Percentiles rank a stretch among this genome's conserved stretches.
These are phyloP conservation scores for Globisporangium echinulatum DNA, from an alignment of 352 stramenopile genomes.

Conservation along the genomic window DNA sequence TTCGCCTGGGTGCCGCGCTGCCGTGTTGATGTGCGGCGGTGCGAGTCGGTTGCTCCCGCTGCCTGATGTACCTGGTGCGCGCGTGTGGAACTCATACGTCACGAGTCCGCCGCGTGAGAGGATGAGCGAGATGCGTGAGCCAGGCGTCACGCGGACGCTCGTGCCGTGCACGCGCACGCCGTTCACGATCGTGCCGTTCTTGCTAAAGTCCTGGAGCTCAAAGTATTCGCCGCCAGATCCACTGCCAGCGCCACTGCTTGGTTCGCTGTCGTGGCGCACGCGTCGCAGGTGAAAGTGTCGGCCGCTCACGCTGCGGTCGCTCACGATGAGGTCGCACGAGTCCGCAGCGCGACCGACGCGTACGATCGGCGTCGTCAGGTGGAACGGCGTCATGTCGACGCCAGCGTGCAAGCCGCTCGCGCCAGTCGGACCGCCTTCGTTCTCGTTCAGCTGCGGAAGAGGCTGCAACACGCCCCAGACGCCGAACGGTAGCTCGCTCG, in stretches of 20 bases:
- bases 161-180: slow-evolving; percentile 81
- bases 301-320: slow-evolving; percentile 82
- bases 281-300: slow-evolving; percentile 80
- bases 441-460: slow-evolving; percentile 67
- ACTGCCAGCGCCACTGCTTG: background rate
- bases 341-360: slow-evolving; percentile 72
- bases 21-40: slow-evolving; percentile 49
- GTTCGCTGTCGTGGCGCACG: slow-evolving; percentile 44
- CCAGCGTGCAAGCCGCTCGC: slow-evolving; percentile 7
- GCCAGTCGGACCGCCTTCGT: slow-evolving; percentile 25
- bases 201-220: slow-evolving; percentile 86
- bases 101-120: slow-evolving; percentile 75
- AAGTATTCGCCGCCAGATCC: slow-evolving; percentile 41
- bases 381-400: slow-evolving; percentile 54
- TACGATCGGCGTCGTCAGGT: slow-evolving; percentile 62
- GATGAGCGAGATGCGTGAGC: slow-evolving; percentile 81
- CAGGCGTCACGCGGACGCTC: slow-evolving; percentile 56
- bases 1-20: slow-evolving; percentile 25
- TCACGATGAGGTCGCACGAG: slow-evolving; percentile 85
- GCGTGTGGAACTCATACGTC: slow-evolving; percentile 85
- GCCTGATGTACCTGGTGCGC: slow-evolving; percentile 10
- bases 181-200: slow-evolving; percentile 87
- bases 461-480: slow-evolving; percentile 69
- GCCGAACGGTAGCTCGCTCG: slow-evolving; percentile 46
- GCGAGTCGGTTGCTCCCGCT: slow-evolving; percentile 12